phyloP scores from a whole-genome alignment of 225 moss, liverwort and hornwort species.

The Sphagnum contortum region DNA sequence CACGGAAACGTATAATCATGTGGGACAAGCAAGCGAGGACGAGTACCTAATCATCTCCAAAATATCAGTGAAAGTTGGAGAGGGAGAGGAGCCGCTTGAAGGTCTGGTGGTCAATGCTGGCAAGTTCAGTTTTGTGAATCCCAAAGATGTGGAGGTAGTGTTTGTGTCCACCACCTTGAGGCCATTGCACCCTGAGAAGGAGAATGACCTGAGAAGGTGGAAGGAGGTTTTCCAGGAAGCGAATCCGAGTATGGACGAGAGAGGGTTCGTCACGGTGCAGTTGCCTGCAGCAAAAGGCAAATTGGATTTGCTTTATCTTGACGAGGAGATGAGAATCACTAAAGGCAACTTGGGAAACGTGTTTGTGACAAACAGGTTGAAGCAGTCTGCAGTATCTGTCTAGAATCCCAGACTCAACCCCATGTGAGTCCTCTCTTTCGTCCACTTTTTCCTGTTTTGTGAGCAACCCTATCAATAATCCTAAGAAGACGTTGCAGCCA shows the following conservation, averaged over 20 bases:
- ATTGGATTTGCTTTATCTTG: slow-evolving; percentile 28
- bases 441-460: too few relatives aligned
- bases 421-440: too few relatives aligned
- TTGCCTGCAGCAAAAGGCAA: slow-evolving; percentile 6
- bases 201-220: slow-evolving; percentile 41
- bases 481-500: too few relatives aligned
- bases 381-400: slow-evolving; percentile 12
- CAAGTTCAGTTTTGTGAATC: slow-evolving; percentile 5
- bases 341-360: slow-evolving; percentile 21
- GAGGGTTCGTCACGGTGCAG: slow-evolving; percentile 16
- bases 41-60: slow-evolving; percentile 19
- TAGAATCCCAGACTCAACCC: slow-evolving; percentile 1
- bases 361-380: slow-evolving; percentile 21
- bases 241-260: slow-evolving; percentile 33
- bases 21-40: slow-evolving; percentile 5
- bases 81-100: slow-evolving; percentile 18
- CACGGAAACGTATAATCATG: slow-evolving; percentile 21
- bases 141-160: slow-evolving; percentile 13
- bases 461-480: too few relatives aligned
- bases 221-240: slow-evolving; percentile 30
- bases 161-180: slow-evolving; percentile 22
- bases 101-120: slow-evolving; percentile 25
- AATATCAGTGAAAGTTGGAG: slow-evolving; percentile 21
- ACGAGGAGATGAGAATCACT: slow-evolving; percentile 41
- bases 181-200: slow-evolving; percentile 26